A percentile compares a stretch with the other conserved stretches of the same genome.
These are phyloP conservation scores for Senna siamea DNA, from an alignment of 306 rosid genomes.

Conservation along the genomic window DNA sequence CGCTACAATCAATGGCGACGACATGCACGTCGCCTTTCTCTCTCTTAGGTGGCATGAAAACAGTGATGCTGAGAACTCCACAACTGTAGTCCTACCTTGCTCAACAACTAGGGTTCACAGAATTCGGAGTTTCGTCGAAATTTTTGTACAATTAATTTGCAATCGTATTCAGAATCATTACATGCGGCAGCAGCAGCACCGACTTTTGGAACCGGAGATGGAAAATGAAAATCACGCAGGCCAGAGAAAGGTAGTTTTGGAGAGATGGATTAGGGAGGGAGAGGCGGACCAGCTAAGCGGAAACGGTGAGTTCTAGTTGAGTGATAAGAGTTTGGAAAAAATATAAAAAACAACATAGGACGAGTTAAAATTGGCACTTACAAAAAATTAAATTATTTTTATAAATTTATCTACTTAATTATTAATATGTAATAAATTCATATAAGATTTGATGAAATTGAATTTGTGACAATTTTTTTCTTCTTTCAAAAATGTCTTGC, in stretches of 20 bases:
- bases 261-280: neutral
- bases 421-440: too few relatives aligned
- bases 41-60: slow-evolving; percentile 40
- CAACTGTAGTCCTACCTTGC: neutral
- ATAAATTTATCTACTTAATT: too few relatives aligned
- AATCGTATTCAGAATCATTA: neutral
- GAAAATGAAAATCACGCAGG: neutral
- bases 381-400: too few relatives aligned
- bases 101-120: neutral
- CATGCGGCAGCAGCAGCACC: neutral
- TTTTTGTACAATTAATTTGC: too few relatives aligned
- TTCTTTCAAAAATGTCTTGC: too few relatives aligned
- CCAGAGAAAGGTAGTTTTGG: neutral
- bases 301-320: too few relatives aligned
- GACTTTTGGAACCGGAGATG: neutral
- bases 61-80: neutral
- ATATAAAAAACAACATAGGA: too few relatives aligned
- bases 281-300: too few relatives aligned
- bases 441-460: too few relatives aligned
- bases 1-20: slow-evolving; percentile 47
- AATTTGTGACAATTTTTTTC: too few relatives aligned
- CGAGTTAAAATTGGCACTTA: too few relatives aligned
- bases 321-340: too few relatives aligned
- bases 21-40: slow-evolving; percentile 23
- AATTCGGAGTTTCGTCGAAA: neutral